phyloP scores from a whole-genome alignment of 202 grass and related monocot genomes.

The Schoenoplectus tabernaemontani region DNA sequence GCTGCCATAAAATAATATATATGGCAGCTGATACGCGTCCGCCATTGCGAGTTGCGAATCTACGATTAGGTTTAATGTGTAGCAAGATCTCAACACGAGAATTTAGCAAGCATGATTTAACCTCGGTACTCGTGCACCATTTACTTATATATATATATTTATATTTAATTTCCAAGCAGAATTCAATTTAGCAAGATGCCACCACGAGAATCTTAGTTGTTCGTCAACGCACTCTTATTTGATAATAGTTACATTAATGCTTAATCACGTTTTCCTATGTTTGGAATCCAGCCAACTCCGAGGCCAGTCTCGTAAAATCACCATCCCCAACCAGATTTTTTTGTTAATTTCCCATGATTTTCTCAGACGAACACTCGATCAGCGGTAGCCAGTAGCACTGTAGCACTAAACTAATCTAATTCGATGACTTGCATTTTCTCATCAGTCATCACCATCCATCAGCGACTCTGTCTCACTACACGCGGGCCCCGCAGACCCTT shows the following conservation, averaged over 20 bases:
- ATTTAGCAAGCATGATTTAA: background rate
- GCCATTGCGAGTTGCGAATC: no score
- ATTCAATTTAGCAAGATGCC: background rate
- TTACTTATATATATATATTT: no score
- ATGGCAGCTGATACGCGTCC: no score
- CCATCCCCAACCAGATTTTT: background rate
- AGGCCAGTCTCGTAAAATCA: background rate
- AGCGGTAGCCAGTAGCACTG: no score
- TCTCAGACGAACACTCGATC: background rate
- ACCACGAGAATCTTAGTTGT: background rate
- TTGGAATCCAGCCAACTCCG: background rate
- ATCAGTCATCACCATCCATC: background rate
- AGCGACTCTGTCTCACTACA: background rate
- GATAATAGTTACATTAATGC: background rate
- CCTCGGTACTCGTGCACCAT: background rate
- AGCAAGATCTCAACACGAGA: background rate
- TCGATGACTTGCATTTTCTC: background rate
- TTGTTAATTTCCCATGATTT: background rate
- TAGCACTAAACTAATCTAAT: no score
- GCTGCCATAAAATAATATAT: no score
- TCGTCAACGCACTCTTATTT: constrained; percentile 2
- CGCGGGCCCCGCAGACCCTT: background rate
- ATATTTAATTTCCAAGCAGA: background rate
- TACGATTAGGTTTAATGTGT: background rate
- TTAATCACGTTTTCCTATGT: background rate